These are phyloP conservation scores for Neofusicoccum cordaticola DNA, from an alignment of 2,329 filamentous ascomycete species.

Conservation along the genomic window DNA sequence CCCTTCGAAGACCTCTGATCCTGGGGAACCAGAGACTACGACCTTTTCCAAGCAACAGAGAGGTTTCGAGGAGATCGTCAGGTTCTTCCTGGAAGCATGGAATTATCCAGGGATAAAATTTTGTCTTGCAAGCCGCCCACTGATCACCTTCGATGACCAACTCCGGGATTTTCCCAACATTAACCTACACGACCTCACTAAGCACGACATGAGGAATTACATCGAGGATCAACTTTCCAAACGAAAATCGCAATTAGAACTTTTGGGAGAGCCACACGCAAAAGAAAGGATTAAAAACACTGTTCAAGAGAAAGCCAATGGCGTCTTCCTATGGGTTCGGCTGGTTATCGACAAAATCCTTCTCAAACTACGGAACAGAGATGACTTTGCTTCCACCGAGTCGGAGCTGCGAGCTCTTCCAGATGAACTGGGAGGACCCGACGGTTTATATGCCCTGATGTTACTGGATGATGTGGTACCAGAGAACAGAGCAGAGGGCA, in stretches of 20 bases:
- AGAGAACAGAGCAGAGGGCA: not conserved
- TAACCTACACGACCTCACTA: not conserved
- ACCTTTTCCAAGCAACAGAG: not conserved
- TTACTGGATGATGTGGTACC: not conserved
- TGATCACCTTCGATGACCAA: not conserved
- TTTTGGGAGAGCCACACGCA: not conserved
- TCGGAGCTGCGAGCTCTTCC: not conserved
- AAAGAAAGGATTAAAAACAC: not conserved
- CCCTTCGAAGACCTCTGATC: not conserved
- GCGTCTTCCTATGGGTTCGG: constrained; percentile 14
- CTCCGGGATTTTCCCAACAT: not conserved
- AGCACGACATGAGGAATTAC: not conserved
- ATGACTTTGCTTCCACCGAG: not conserved
- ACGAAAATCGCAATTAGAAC: not conserved
- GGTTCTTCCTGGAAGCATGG: not conserved
- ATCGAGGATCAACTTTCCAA: not conserved
- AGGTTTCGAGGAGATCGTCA: not conserved
- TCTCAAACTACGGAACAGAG: not conserved
- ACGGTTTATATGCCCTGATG: not conserved
- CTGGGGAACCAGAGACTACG: not conserved
- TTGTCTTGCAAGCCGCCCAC: not conserved
- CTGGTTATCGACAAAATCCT: not conserved
- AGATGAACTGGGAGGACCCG: not conserved
- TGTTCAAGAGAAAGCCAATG: not conserved
- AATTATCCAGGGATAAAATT: not conserved